Evolutionary conservation across 2,329 filamentous ascomycete species (phyloP).

Genomic region (Penicillium sp.): DNA sequence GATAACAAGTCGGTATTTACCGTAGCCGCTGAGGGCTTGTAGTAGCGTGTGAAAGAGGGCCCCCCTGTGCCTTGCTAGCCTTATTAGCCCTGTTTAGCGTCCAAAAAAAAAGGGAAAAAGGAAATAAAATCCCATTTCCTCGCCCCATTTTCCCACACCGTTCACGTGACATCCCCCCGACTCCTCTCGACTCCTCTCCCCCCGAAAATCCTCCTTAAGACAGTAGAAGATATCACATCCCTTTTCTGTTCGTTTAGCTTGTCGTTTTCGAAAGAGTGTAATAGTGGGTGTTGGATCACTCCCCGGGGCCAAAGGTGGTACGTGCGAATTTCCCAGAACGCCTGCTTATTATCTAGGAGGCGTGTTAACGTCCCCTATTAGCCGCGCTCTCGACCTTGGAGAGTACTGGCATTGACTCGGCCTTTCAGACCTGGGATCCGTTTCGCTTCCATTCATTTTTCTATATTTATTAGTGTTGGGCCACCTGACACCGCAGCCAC

Average conservation of each 20-base stretch:
- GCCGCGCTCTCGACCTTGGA: constrained; percentile 15
- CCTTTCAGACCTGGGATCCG: constrained; percentile 6
- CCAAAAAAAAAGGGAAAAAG: neutral
- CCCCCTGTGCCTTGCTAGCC: constrained; percentile 5
- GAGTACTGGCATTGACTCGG: constrained; percentile 12
- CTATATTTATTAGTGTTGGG: constrained; percentile 13
- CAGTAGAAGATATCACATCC: neutral
- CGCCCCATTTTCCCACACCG: constrained; percentile 12
- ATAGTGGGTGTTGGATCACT: constrained; percentile 15
- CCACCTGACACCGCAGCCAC: constrained; percentile 19
- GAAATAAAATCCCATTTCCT: constrained; percentile 6
- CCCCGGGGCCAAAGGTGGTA: constrained; percentile 16
- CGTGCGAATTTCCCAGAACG: constrained; percentile 4
- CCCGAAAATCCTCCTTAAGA: constrained; percentile 3
- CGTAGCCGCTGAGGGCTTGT: constrained; percentile 20
- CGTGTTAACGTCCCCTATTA: constrained; percentile 16
- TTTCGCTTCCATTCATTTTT: constrained; percentile 12
- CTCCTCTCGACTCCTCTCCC: constrained; percentile 20
- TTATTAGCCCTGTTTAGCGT: constrained; percentile 11
- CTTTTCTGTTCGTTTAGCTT: constrained; percentile 13
- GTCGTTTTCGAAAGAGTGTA: constrained; percentile 5
- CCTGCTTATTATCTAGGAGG: constrained; percentile 17
- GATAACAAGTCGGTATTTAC: constrained; percentile 1
- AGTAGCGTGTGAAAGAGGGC: constrained; percentile 11
- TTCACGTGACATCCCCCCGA: constrained; percentile 23